Evolutionary conservation across 768 basidiomycete species (phyloP).

Genomic region (Naganishia onofrii): DNA sequence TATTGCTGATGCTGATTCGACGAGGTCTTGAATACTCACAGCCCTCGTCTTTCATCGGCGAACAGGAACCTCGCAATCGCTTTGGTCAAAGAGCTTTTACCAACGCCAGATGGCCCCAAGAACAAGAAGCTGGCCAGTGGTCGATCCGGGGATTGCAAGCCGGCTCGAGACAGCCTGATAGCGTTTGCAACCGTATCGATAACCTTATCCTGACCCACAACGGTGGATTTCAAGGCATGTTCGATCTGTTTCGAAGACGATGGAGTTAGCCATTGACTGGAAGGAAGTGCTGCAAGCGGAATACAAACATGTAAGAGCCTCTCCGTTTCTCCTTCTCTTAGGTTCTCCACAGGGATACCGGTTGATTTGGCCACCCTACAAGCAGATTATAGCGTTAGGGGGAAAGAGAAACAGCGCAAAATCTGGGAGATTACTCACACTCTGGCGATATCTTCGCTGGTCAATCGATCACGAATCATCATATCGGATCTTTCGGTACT

Average conservation of each 20-base stretch:
- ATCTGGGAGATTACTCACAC: conserved; percentile 54
- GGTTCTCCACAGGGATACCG: conserved; percentile 83
- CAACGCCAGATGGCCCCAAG: conserved; percentile 51
- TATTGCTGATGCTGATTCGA: not conserved
- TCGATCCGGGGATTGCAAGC: conserved; percentile 78
- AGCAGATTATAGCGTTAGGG: not conserved
- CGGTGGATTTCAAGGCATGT: conserved; percentile 65
- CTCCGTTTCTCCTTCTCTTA: conserved; percentile 84
- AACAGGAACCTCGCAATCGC: conserved; percentile 83
- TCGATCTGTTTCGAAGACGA: conserved; percentile 72
- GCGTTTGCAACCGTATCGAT: conserved; percentile 81
- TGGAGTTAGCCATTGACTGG: not conserved
- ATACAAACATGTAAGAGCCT: conserved; percentile 75
- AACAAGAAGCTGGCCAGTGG: conserved; percentile 93
- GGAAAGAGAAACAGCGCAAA: not conserved
- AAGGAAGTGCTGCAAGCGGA: conserved; percentile 5
- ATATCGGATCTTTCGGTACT: conserved; percentile 59
- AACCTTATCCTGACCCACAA: conserved; percentile 91
- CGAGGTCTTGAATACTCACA: conserved; percentile 59
- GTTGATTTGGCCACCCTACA: conserved; percentile 72
- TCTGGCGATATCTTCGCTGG: conserved; percentile 80
- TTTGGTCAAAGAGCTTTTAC: conserved; percentile 85
- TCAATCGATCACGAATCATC: conserved; percentile 81
- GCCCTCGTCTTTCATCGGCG: conserved; percentile 77
- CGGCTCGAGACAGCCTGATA: conserved; percentile 86